A percentile compares a stretch with the other conserved stretches of the same genome.
phyloP scores from a whole-genome alignment of 495 filamentous ascomycete species.

The Aspergillus bridgeri region DNA sequence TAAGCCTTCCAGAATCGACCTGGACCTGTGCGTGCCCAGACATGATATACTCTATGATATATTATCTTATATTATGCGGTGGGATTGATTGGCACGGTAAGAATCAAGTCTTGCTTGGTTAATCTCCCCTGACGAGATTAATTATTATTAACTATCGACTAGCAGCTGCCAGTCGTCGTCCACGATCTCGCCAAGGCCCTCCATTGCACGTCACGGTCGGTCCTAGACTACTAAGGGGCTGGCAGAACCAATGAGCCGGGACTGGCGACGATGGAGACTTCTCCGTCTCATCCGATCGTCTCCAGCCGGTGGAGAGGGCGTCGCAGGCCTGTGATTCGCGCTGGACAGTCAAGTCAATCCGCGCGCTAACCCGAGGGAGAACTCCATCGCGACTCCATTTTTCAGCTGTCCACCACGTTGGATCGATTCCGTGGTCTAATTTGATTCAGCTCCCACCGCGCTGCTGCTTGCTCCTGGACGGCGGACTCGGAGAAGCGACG shows the following conservation, averaged over 20 bases:
- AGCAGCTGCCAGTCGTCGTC: too few relatives aligned
- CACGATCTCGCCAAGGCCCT: neutral
- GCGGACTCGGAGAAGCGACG: too few relatives aligned
- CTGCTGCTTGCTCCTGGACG: too few relatives aligned
- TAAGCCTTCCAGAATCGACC: neutral
- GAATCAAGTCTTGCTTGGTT: too few relatives aligned
- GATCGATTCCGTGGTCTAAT: neutral
- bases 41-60: neutral
- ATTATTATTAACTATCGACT: too few relatives aligned
- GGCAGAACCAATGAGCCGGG: conserved; percentile 14
- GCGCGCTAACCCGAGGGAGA: conserved; percentile 6
- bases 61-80: too few relatives aligned
- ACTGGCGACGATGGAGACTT: conserved; percentile 1
- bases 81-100: too few relatives aligned
- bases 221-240: neutral
- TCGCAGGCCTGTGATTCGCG: conserved; percentile 4
- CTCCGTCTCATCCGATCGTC: conserved; percentile 23
- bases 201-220: neutral
- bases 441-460: neutral
- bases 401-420: conserved; percentile 2
- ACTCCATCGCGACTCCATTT: conserved; percentile 10
- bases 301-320: conserved; percentile 7
- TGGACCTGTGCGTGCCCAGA: too few relatives aligned
- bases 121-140: neutral
- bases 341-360: conserved; percentile 14